Evolutionary conservation across 352 stramenopile species (phyloP).

Genomic region (Phytophthora colocasiae): DNA sequence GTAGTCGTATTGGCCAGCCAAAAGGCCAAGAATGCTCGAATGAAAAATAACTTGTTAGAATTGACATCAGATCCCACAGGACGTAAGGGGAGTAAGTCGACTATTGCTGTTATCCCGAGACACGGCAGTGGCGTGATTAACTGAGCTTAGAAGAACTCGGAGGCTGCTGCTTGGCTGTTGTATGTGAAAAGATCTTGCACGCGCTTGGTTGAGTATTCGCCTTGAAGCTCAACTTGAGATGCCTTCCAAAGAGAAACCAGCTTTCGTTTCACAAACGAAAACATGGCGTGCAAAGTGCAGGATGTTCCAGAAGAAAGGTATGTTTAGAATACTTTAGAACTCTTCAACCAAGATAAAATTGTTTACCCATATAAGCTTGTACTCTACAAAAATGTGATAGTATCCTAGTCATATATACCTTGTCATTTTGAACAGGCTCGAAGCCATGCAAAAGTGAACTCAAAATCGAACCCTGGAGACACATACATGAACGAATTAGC

Average conservation of each 20-base stretch:
- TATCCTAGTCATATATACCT: too few relatives aligned
- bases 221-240: constrained; percentile 27
- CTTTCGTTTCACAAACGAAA: too few relatives aligned
- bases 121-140: constrained; percentile 20
- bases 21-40: constrained; percentile 14
- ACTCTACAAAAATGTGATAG: too few relatives aligned
- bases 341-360: too few relatives aligned
- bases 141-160: constrained; percentile 13
- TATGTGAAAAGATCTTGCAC: constrained; percentile 18
- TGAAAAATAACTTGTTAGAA: constrained; percentile 23
- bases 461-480: constrained; percentile 11
- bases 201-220: constrained; percentile 23
- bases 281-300: too few relatives aligned
- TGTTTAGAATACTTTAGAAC: too few relatives aligned
- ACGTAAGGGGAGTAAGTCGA: constrained; percentile 19
- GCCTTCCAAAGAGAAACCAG: constrained; percentile 14
- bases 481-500: background rate
- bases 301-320: too few relatives aligned
- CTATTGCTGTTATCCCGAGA: constrained; percentile 14
- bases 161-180: constrained; percentile 3
- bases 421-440: background rate
- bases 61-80: constrained; percentile 6
- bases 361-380: too few relatives aligned
- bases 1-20: constrained; percentile 19
- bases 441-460: constrained; percentile 22